phyloP scores from a whole-genome alignment of 257 asterid species.

The Solanum appendiculatum region DNA sequence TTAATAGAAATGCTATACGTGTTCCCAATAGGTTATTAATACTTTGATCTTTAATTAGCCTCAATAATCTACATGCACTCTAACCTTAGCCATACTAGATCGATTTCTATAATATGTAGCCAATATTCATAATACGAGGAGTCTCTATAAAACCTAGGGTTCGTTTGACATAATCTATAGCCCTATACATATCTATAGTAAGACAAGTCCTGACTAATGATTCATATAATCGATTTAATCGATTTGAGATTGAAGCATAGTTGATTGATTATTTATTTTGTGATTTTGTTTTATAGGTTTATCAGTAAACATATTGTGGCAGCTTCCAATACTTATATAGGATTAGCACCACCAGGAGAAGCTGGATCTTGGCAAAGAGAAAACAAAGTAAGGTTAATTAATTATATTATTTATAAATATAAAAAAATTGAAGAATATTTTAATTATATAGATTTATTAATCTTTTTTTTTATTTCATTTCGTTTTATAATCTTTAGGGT shows the following conservation, averaged over 20 bases:
- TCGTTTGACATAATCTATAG: neutral
- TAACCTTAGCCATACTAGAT: neutral
- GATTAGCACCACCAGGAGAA: constrained; percentile 48
- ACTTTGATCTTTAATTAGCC: too few relatives aligned
- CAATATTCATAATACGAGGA: neutral
- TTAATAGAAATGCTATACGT: too few relatives aligned
- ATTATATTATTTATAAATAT: neutral
- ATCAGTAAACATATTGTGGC: constrained; percentile 18
- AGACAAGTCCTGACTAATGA: too few relatives aligned
- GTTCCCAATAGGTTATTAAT: too few relatives aligned
- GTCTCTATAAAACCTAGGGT: too few relatives aligned
- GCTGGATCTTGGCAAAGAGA: constrained; percentile 69
- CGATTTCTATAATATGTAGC: neutral
- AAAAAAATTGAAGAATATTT: neutral
- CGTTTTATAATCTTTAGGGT: constrained; percentile 16
- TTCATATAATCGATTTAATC: neutral
- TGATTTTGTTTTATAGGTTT: constrained; percentile 10
- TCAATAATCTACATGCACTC: too few relatives aligned
- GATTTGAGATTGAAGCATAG: neutral
- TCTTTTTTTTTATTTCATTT: neutral
- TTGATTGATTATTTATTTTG: too few relatives aligned
- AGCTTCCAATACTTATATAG: constrained; percentile 41
- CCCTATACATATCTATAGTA: neutral
- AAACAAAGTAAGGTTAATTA: constrained; percentile 28
- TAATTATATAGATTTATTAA: neutral